These are phyloP conservation scores for Rhizophora apiculata DNA, from an alignment of 345 rosid genomes.

Conservation along the genomic window DNA sequence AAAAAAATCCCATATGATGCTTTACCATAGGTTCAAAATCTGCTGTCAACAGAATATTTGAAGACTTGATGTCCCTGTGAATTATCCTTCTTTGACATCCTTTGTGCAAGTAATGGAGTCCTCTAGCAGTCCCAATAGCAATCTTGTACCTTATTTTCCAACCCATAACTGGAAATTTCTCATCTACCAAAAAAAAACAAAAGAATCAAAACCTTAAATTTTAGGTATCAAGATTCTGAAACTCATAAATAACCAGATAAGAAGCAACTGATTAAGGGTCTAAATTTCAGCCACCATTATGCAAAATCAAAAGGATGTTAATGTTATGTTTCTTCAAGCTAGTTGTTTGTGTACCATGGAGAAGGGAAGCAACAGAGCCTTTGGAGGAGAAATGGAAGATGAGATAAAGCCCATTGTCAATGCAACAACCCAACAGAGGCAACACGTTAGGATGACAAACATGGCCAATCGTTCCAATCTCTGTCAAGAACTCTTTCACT, in stretches of 20 bases:
- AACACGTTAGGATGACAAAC: conserved; percentile 76
- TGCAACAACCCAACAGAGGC: conserved; percentile 81
- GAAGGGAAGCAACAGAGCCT: conserved; percentile 91
- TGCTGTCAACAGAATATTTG: conserved; percentile 70
- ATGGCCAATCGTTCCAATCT: conserved; percentile 94
- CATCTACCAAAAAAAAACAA: conserved; percentile 36
- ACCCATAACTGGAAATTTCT: conserved; percentile 43
- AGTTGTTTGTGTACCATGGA: conserved; percentile 55
- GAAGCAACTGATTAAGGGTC: neutral
- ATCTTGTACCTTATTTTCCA: conserved; percentile 80
- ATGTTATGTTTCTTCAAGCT: too few species aligned
- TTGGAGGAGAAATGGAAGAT: conserved; percentile 75
- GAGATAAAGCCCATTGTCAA: conserved; percentile 85
- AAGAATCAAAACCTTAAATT: neutral
- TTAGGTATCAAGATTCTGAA: neutral
- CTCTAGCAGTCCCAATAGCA: conserved; percentile 79
- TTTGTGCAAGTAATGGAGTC: conserved; percentile 82
- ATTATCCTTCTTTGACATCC: conserved; percentile 92
- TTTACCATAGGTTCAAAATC: conserved; percentile 77
- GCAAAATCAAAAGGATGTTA: neutral
- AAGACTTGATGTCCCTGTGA: conserved; percentile 93
- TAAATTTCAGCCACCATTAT: neutral
- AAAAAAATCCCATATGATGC: conserved; percentile 19
- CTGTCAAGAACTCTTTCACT: conserved; percentile 84
- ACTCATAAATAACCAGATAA: conserved; percentile 12